Evolutionary conservation across 176 grass and related monocot species (phyloP).

Genomic region (Oropetium thomaeum): DNA sequence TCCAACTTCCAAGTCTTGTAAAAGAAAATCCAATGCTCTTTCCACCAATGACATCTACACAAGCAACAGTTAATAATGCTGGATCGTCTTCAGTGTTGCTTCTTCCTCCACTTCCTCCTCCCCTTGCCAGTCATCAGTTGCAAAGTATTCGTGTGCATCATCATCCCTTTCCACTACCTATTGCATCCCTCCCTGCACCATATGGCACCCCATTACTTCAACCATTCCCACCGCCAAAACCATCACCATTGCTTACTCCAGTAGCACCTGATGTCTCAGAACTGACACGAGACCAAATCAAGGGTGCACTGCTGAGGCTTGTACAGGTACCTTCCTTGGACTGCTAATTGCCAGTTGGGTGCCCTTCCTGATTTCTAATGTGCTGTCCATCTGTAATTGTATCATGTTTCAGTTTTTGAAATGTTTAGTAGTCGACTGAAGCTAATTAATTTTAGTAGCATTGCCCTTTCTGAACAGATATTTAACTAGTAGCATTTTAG

Average conservation of each 20-base stretch:
- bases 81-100: conserved; percentile 25
- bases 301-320: conserved; percentile 47
- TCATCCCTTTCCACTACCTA: conserved; percentile 44
- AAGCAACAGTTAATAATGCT: conserved; percentile 23
- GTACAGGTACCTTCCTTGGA: conserved; percentile 41
- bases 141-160: conserved; percentile 39
- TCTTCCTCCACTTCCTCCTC: conserved; percentile 44
- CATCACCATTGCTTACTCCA: conserved; percentile 36
- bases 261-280: conserved; percentile 25
- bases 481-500: background rate
- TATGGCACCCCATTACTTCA: conserved; percentile 45
- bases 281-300: conserved; percentile 49
- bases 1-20: conserved; percentile 25
- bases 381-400: background rate
- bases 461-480: background rate
- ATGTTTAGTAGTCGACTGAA: background rate
- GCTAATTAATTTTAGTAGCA: background rate
- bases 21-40: conserved; percentile 37
- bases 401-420: background rate
- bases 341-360: background rate
- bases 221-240: conserved; percentile 41
- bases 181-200: conserved; percentile 13
- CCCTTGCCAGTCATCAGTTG: conserved; percentile 30
- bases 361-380: background rate
- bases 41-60: conserved; percentile 27